Conservation (phyloP, 164 flowering plant species). For the Vitis riparia region DNA sequence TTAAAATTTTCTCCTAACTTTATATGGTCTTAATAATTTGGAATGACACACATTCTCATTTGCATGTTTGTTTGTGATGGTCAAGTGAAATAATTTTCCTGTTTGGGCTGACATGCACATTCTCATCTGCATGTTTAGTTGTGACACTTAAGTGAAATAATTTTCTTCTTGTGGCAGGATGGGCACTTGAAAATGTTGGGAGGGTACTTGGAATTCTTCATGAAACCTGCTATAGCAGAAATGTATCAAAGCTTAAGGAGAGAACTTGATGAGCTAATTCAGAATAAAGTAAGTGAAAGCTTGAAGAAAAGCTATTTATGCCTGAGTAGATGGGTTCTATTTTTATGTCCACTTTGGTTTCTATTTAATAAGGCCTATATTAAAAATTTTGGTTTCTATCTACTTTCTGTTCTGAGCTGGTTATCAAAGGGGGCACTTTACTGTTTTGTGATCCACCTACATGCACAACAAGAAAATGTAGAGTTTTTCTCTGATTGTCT, state of each 20-base stretch:
- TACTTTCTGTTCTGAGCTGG: neutral
- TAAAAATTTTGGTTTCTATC: too few relatives aligned
- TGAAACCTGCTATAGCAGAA: slow-evolving; percentile 69
- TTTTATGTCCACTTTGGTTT: too few relatives aligned
- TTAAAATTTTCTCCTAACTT: neutral
- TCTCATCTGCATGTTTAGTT: neutral
- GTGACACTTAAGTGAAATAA: neutral
- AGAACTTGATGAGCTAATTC: slow-evolving; percentile 80
- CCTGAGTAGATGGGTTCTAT: neutral
- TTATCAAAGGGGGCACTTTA: neutral
- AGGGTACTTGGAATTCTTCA: slow-evolving; percentile 88
- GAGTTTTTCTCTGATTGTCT: neutral
- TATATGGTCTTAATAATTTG: neutral
- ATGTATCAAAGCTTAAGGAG: slow-evolving; percentile 52
- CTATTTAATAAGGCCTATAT: too few relatives aligned
- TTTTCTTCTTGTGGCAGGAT: slow-evolving; percentile 43
- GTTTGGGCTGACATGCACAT: neutral
- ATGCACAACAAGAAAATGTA: neutral
- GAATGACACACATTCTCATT: neutral
- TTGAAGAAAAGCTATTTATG: neutral
- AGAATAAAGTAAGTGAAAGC: slow-evolving; percentile 56
- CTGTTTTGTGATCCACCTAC: too few relatives aligned
- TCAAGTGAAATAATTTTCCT: neutral
- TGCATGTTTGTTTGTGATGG: neutral
- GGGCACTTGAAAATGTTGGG: slow-evolving; percentile 94